Evolutionary conservation across 192 early-diverging fungal genomes (phyloP).

Genomic region (Coemansia furcata): DNA sequence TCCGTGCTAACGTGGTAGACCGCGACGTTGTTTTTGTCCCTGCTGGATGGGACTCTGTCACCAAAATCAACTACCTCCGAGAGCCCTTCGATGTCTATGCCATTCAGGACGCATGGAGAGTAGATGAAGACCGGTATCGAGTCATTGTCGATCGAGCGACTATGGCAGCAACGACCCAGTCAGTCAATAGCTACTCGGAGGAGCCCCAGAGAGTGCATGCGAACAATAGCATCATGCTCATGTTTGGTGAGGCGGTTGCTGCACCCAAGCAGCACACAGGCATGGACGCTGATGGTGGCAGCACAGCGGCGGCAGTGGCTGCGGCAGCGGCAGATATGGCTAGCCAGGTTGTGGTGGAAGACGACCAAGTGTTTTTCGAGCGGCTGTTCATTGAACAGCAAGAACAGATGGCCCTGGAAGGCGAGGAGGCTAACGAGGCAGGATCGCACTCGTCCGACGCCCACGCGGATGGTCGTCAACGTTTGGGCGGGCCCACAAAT

Average conservation of each 20-base stretch:
- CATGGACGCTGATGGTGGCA: constrained; percentile 52
- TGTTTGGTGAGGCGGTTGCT: constrained; percentile 43
- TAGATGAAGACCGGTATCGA: constrained; percentile 53
- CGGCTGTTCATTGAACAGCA: constrained; percentile 71
- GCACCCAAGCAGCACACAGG: constrained; percentile 62
- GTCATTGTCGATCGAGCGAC: constrained; percentile 28
- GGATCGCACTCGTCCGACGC: constrained; percentile 1
- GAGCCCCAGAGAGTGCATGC: not conserved
- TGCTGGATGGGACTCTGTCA: constrained; percentile 90
- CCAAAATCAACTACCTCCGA: constrained; percentile 75
- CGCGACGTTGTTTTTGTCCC: constrained; percentile 87
- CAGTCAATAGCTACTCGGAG: not conserved
- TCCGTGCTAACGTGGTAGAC: constrained; percentile 80
- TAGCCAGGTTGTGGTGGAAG: constrained; percentile 70
- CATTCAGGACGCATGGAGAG: constrained; percentile 61
- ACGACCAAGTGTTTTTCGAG: constrained; percentile 87
- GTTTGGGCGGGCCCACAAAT: constrained; percentile 19
- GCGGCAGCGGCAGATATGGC: constrained; percentile 51
- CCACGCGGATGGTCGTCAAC: constrained; percentile 5
- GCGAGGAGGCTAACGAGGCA: constrained; percentile 32
- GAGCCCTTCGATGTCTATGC: constrained; percentile 71
- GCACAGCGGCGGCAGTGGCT: constrained; percentile 53
- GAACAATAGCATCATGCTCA: constrained; percentile 26
- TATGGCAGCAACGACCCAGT: not conserved
- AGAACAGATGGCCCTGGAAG: constrained; percentile 56